Evolutionary conservation across 129 eudicot genomes (phyloP), one percentile per base, ranked within the genome.

Genomic region (Kitagawia praeruptora): DNA sequence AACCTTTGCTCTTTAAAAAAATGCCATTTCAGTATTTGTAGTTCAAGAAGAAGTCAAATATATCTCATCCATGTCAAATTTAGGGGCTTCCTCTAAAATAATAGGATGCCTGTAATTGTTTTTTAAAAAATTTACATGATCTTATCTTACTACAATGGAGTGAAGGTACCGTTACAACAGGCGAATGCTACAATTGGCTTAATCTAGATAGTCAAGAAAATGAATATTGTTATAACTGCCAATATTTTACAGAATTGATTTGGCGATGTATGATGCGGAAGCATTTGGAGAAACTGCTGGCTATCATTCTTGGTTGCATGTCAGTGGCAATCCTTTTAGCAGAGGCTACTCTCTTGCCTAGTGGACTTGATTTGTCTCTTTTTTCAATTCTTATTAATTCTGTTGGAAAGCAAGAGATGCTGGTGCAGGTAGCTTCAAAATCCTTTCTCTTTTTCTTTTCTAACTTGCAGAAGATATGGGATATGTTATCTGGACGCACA

Each of bases 241-340:
- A 42, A 66, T 77, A 77, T 18, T 74, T 80, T 74, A 77, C 88
- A 93, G 98, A 93, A 80, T 79, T 93, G 80, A 75, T 91, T 74
- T 91, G 98, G 97, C 88, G 96, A 56, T 93, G 97, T 84, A 77
- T 91, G 74, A 75, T 94, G 80, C 74, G 81, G 85, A 90, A 84
- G 87, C 96, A 89, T 84, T 80, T 94, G 41, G 80, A 89, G 78
- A 94, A 85, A 79, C 80, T 91, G 70, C 85, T 88, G 78, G 93
- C 96, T 19, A 81, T 88, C 69, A 74, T 94, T 84, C 97, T 94
- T 79, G 96, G 98, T 80, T 91, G 91, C 87, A 91, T 94, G 97
- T 94, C 98, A 40, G 98, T 77, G 23, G 96, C 98, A 40, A 94
- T 94, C 46, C 96, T 94, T 74, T 84, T 94, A 80, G 98, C 98